These are phyloP conservation scores for Pseudohalonectria lignicola DNA, from an alignment of 2,329 filamentous ascomycete species.

Conservation along the genomic window DNA sequence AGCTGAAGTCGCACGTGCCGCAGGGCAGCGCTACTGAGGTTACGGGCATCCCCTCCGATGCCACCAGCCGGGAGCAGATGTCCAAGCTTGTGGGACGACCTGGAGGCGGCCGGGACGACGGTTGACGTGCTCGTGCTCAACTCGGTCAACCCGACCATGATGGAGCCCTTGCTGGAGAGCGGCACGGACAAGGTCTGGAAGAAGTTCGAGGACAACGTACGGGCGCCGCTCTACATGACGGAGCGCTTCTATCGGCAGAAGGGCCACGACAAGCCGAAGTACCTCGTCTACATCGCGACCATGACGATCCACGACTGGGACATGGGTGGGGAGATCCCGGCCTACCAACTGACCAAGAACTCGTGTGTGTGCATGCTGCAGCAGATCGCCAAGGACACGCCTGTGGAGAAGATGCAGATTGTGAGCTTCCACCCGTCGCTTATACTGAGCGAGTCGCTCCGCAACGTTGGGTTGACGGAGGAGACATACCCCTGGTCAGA, in stretches of 20 bases:
- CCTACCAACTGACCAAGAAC: slow-evolving; percentile 26
- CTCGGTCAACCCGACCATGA: slow-evolving; percentile 9
- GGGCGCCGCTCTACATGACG: slow-evolving; percentile 6
- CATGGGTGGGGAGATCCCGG: slow-evolving; percentile 9
- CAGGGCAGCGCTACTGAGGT: too few relatives aligned
- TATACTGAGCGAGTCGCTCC: too few relatives aligned
- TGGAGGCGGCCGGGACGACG: slow-evolving; percentile 9
- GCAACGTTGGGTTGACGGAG: too few relatives aligned
- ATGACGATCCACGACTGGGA: slow-evolving; percentile 14
- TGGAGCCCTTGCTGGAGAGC: slow-evolving; percentile 4
- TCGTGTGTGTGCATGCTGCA: slow-evolving; percentile 23
- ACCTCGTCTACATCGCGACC: slow-evolving; percentile 20
- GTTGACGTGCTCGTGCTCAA: slow-evolving; percentile 24
- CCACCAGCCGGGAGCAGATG: slow-evolving; percentile 12
- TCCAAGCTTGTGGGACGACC: slow-evolving; percentile 18
- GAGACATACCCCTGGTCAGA: too few relatives aligned
- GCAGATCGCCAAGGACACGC: slow-evolving; percentile 22
- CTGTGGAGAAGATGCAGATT: slow-evolving; percentile 22
- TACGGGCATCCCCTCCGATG: slow-evolving; percentile 8
- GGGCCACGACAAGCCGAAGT: slow-evolving; percentile 10
- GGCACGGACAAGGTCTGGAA: slow-evolving; percentile 7
- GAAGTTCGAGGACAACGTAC: slow-evolving; percentile 9
- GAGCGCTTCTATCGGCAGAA: slow-evolving; percentile 21
- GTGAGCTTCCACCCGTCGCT: slow-evolving; percentile 28
- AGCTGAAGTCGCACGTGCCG: too few relatives aligned